phyloP scores from a whole-genome alignment of 208 protist species.

The Blastocrithidia nonstop region DNA sequence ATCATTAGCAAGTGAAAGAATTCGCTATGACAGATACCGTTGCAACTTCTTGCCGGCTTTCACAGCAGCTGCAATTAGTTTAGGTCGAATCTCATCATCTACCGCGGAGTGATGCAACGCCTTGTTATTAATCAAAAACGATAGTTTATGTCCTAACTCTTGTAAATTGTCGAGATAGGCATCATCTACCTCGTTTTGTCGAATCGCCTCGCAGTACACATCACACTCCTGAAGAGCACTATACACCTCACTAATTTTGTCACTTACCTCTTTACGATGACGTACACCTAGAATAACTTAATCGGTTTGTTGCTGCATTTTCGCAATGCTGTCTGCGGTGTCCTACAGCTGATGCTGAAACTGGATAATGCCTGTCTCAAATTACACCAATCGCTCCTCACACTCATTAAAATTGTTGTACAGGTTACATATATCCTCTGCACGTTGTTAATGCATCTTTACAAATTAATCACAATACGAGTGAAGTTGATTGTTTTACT shows the following conservation, averaged over 20 bases:
- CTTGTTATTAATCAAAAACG: constrained; percentile 57
- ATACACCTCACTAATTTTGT: constrained; percentile 70
- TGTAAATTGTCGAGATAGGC: constrained; percentile 50
- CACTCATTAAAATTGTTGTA: constrained; percentile 53
- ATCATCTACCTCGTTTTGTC: constrained; percentile 44
- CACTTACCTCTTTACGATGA: constrained; percentile 56
- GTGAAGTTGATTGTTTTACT: constrained; percentile 51
- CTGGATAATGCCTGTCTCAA: constrained; percentile 69
- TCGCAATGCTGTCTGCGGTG: constrained; percentile 57
- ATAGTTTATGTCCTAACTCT: constrained; percentile 46
- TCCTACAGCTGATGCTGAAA: constrained; percentile 65
- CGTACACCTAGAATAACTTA: constrained; percentile 44
- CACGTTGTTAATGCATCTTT: constrained; percentile 28
- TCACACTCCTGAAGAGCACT: constrained; percentile 69
- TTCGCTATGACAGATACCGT: constrained; percentile 36
- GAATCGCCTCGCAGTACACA: constrained; percentile 58
- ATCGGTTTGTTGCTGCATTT: constrained; percentile 71
- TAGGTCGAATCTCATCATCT: constrained; percentile 63
- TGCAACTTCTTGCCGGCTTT: constrained; percentile 69
- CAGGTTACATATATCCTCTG: constrained; percentile 37
- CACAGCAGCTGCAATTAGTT: constrained; percentile 42
- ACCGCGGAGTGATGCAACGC: constrained; percentile 59
- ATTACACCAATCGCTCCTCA: constrained; percentile 62
- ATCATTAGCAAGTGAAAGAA: constrained; percentile 24
- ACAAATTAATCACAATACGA: constrained; percentile 43